Conservation (phyloP, 2,329 filamentous ascomycete species). For the Neurospora sp. region DNA sequence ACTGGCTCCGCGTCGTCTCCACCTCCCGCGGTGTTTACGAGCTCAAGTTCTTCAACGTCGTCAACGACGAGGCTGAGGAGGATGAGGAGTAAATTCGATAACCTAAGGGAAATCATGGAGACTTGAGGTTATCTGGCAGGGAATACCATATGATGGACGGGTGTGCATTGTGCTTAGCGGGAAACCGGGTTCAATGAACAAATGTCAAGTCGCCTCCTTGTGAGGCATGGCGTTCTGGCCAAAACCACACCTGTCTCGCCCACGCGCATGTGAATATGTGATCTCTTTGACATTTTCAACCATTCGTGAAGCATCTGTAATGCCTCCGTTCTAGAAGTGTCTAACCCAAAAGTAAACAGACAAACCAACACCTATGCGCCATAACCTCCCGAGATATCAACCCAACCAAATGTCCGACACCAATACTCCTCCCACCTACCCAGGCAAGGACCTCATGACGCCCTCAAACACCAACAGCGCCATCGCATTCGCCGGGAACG, state of each 20-base stretch:
- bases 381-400: not conserved
- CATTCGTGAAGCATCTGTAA: not conserved
- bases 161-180: conserved; percentile 17
- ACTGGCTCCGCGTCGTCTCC: conserved; percentile 98
- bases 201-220: conserved; percentile 11
- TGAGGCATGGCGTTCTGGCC: conserved; percentile 11
- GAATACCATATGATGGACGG: conserved; percentile 13
- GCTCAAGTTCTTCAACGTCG: conserved; percentile 99
- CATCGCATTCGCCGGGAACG: conserved; percentile 93
- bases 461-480: conserved; percentile 89
- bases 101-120: not conserved
- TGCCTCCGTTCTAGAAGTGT: not conserved
- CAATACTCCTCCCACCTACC: not conserved
- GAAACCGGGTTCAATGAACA: conserved; percentile 14
- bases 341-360: not conserved
- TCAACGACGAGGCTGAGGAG: conserved; percentile 94
- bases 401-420: not conserved
- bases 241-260: conserved; percentile 2
- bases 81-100: conserved; percentile 78
- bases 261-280: not conserved
- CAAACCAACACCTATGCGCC: not conserved
- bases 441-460: conserved; percentile 63
- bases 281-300: not conserved
- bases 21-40: conserved; percentile 98
- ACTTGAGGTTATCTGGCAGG: conserved; percentile 9